Evolutionary conservation across 2,329 filamentous ascomycete genomes (phyloP).

Genomic region (Alternaria arbusti): DNA sequence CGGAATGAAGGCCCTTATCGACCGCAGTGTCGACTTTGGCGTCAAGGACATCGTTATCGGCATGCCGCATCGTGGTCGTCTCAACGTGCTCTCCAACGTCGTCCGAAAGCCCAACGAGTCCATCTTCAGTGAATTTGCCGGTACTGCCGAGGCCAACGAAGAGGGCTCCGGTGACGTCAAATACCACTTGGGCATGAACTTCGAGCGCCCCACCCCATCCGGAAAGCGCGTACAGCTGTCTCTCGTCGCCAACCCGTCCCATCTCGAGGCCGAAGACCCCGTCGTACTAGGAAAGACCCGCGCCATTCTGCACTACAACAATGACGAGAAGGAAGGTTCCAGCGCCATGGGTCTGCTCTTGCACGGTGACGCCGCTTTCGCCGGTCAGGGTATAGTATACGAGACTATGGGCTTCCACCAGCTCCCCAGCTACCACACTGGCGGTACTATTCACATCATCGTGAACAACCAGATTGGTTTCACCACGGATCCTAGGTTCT

Average conservation of each 20-base stretch:
- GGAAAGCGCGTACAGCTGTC: conserved; percentile 99
- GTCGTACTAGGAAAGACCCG: conserved; percentile 97
- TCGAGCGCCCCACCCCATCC: conserved; percentile 95
- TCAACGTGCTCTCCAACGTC: conserved; percentile 98
- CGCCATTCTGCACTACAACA: conserved; percentile 98
- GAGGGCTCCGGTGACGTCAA: conserved; percentile 99
- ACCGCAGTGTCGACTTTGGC: conserved; percentile 96
- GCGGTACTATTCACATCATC: conserved; percentile 94
- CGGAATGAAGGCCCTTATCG: conserved; percentile 98
- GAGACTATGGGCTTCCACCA: conserved; percentile 98
- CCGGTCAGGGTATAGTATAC: conserved; percentile 95
- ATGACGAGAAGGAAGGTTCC: conserved; percentile 86
- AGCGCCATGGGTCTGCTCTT: conserved; percentile 95
- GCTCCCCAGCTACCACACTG: conserved; percentile 93
- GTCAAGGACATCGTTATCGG: conserved; percentile 99
- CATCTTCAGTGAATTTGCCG: conserved; percentile 98
- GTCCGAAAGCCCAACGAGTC: conserved; percentile 99
- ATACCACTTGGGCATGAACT: conserved; percentile 99
- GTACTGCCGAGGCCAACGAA: conserved; percentile 83
- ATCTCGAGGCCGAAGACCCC: conserved; percentile 96
- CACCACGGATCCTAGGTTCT: conserved; percentile 96
- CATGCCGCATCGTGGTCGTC: conserved; percentile 98
- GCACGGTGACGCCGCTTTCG: conserved; percentile 96
- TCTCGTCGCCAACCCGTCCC: conserved; percentile 96
- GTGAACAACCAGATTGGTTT: conserved; percentile 99